Base-by-base conservation (phyloP, 2,329 filamentous ascomycete genomes). In the Malbranchea zuffiana region DNA sequence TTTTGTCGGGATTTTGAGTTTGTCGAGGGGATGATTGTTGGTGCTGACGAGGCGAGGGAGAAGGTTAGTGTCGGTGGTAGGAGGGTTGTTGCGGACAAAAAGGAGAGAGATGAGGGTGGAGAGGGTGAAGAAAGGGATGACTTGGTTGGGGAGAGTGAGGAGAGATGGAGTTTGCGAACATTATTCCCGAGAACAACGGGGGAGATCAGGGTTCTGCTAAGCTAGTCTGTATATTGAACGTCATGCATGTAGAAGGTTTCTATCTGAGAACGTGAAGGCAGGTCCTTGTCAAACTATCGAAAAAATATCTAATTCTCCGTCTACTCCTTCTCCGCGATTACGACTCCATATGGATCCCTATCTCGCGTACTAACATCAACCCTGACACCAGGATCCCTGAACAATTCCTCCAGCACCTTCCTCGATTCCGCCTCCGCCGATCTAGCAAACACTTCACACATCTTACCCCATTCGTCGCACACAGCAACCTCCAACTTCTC, bases 1-100 rank as follows among this genome's bases (percentile, higher is more conserved):
- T 98, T 98, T 61, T 93, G 86, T 47, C 69, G 72, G 20, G 82
- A 90, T 50, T 98, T 96, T 60, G 84, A 80, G 50, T 66, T 70
- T 43, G 64, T 82, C 6, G 79, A 83, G 55, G 66, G 64, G 28
- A 71, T 70, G 54, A 64, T 83, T 18, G 58, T 74, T 16, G 67
- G 67, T 23, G 68, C 71, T 3, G 77, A 81, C 56, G 71, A 76
- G 44, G 59, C 56, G 3, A 50, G 55, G 24, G 54, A 56, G 31
- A 57, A 56, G 37, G 47, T 50, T 3, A 53, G 57, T 44, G 50
- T 57, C 25, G 51, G 40, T 12, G 43, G 52, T 21, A 49, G 44
- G 35, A 50, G 49, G 4, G 47, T 35, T 19, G 50, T 46, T 23
- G 47, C 48, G 12, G 45, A 47, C 5, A 50, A 42, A 43, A 37